Evolutionary conservation across 768 basidiomycete genomes (phyloP), one percentile per base, ranked within the genome.

Genomic region (Brasilioporus rufonigricans): DNA sequence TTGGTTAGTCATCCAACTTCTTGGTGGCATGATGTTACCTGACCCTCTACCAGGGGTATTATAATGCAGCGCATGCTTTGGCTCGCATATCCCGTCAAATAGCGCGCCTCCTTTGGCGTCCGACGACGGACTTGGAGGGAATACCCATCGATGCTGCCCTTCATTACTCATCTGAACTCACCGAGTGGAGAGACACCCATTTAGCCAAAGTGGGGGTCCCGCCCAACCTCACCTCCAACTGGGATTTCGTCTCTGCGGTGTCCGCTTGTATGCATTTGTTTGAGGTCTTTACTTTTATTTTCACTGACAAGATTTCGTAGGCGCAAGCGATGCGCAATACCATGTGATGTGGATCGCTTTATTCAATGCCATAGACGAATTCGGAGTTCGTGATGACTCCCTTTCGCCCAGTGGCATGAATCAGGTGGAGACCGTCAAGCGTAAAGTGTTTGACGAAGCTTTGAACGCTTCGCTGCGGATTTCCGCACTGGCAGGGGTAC

Each of bases 311-410:
- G 29, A 6, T 32, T 21, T 36, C 31, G 27, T 76, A 74, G 89
- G 89, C 61, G 87, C 89, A 19, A 91, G 88, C 65, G 90, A 94
- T 66, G 89, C 91, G 27, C 91, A 89, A 27, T 95, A 90, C 67
- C 93, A 97, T 72, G 83, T 89, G 62, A 87, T 95, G 83, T 96
- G 91, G 92, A 85, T 94, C 56, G 82, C 86, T 39, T 71, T 93
- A 5, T 88, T 89, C 70, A 84, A 79, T 58, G 92, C 93, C 1
- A 71, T 96, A 58, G 87, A 91, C 54, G 92, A 95, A 53, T 93
- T 82, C 65, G 92, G 92, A 12, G 77, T 96, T 53, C 83, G 83
- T 57, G 92, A 94, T 62, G 70, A 72, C 29, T 58, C 67, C 40
- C 46, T 67, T 10, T 61, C 67, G 2, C 67, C 69, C 4, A 70